phyloP scores from a whole-genome alignment of 2,329 filamentous ascomycete species.

The Akanthomyces muscarius region DNA sequence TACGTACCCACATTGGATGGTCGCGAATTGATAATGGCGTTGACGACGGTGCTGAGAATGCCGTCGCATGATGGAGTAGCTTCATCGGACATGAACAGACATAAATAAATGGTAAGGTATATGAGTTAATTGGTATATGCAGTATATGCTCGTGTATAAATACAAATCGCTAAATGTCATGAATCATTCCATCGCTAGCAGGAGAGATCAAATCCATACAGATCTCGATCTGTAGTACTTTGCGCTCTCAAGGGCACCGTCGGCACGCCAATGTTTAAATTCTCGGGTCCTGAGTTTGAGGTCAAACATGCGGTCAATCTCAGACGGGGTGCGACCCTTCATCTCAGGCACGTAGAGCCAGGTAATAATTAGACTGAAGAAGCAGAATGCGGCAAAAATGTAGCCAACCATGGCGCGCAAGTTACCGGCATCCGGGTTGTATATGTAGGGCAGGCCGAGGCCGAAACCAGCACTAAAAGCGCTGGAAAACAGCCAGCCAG shows the following conservation, averaged over 20 bases:
- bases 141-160: background rate
- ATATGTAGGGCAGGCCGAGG: slow-evolving; percentile 48
- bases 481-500: slow-evolving; percentile 40
- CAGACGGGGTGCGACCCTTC: slow-evolving; percentile 42
- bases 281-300: slow-evolving; percentile 25
- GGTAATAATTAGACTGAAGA: slow-evolving; percentile 32
- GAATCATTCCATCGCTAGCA: background rate
- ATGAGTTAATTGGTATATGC: background rate
- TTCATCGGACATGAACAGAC: too few species aligned
- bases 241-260: background rate
- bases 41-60: too few species aligned
- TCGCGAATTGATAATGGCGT: too few species aligned
- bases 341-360: slow-evolving; percentile 51
- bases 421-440: slow-evolving; percentile 37
- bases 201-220: background rate
- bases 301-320: slow-evolving; percentile 44
- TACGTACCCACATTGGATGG: too few species aligned
- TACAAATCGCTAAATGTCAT: slow-evolving; percentile 7
- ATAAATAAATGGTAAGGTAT: background rate
- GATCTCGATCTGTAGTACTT: background rate
- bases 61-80: too few species aligned
- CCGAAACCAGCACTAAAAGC: slow-evolving; percentile 40
- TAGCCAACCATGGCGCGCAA: slow-evolving; percentile 40
- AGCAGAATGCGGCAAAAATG: slow-evolving; percentile 35
- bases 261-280: slow-evolving; percentile 22